Conservation (phyloP, 148 eudicot species). For the Limonium bicolor region DNA sequence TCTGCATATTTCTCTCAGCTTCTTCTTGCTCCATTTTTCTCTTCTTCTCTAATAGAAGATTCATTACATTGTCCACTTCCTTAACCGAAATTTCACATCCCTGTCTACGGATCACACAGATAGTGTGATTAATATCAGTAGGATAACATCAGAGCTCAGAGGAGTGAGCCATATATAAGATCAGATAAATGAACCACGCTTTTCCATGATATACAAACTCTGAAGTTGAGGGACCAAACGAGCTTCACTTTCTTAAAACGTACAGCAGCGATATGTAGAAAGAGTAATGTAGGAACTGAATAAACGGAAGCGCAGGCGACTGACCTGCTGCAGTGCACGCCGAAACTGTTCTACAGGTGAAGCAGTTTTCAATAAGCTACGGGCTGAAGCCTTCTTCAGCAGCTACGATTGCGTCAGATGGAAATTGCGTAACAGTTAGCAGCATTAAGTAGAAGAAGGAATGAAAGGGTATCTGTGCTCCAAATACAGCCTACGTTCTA, state of each 20-base stretch:
- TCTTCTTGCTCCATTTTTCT: conserved; percentile 85
- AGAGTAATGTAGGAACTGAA: not conserved
- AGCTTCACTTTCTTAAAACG: too few relatives aligned
- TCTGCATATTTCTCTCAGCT: conserved; percentile 93
- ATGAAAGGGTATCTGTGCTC: too few relatives aligned
- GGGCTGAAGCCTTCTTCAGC: conserved; percentile 57
- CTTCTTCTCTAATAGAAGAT: conserved; percentile 70
- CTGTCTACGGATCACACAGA: conserved; percentile 53
- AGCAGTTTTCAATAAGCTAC: conserved; percentile 36
- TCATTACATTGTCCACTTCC: conserved; percentile 56
- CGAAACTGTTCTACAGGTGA: conserved; percentile 74
- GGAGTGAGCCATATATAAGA: too few relatives aligned
- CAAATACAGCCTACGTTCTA: too few relatives aligned
- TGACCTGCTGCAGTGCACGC: conserved; percentile 55
- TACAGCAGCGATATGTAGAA: not conserved
- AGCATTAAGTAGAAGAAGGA: conserved; percentile 37
- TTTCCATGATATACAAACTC: too few relatives aligned
- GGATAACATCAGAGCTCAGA: too few relatives aligned
- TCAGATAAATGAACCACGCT: too few relatives aligned
- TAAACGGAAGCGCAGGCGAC: conserved; percentile 9
- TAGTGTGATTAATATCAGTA: too few relatives aligned
- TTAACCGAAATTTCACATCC: conserved; percentile 80
- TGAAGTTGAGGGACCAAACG: too few relatives aligned
- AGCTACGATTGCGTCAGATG: conserved; percentile 60
- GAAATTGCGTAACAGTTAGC: conserved; percentile 29